A percentile compares a stretch with the other conserved stretches of the same genome.
Evolutionary conservation across 208 protist genomes (phyloP).

Genomic region (Trypanosoma avium): DNA sequence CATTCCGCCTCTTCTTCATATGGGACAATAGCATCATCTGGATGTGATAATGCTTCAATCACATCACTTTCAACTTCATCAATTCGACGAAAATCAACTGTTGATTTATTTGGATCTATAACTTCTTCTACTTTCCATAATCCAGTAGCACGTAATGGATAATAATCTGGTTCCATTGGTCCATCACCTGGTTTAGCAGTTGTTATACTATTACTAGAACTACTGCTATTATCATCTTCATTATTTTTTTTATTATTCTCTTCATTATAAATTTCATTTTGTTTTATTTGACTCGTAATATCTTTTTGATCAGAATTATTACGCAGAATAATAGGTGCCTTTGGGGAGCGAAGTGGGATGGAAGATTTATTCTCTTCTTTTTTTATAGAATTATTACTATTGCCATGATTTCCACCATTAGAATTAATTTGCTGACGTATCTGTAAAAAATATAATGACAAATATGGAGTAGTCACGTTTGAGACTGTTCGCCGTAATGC

Average conservation of each 20-base stretch:
- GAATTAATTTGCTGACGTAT: not conserved
- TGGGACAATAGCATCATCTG: conserved; percentile 66
- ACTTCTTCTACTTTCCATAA: conserved; percentile 83
- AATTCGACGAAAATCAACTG: conserved; percentile 84
- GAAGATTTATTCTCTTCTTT: not conserved
- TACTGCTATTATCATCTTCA: not conserved
- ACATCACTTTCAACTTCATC: conserved; percentile 88
- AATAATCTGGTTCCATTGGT: conserved; percentile 71
- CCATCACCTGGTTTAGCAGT: conserved; percentile 35
- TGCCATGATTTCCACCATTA: not conserved
- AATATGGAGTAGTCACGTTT: too few relatives aligned
- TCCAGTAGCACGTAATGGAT: conserved; percentile 69
- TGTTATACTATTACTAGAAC: not conserved
- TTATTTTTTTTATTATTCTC: not conserved
- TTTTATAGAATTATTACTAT: not conserved
- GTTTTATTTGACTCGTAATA: too few relatives aligned
- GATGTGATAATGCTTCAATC: conserved; percentile 49
- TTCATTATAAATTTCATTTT: too few relatives aligned
- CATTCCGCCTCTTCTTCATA: conserved; percentile 81
- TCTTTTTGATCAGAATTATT: too few relatives aligned
- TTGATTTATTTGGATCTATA: conserved; percentile 60
- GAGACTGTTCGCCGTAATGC: too few relatives aligned
- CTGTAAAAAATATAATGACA: too few relatives aligned
- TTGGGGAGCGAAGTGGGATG: not conserved
- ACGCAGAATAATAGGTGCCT: conserved; percentile 10